Percentiles rank a stretch among this genome's conserved stretches.
Conservation (phyloP, 2,329 filamentous ascomycete genomes). For the Calonectria ilicicola region DNA sequence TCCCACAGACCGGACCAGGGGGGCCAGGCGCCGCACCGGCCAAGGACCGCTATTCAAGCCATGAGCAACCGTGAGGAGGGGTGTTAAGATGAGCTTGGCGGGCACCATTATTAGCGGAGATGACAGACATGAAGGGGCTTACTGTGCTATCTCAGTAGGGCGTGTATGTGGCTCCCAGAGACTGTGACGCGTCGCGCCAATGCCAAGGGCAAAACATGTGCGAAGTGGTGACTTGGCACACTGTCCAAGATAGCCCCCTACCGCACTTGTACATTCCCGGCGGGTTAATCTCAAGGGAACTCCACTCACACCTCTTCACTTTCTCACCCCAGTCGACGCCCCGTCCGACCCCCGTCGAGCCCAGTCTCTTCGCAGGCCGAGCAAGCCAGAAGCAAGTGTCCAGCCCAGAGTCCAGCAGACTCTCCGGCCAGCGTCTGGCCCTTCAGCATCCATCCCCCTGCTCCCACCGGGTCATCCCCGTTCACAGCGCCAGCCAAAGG, state of each 20-base stretch:
- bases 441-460: slow-evolving; percentile 36
- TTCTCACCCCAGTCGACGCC: slow-evolving; percentile 37
- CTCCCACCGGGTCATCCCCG: slow-evolving; percentile 45
- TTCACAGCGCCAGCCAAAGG: slow-evolving; percentile 47
- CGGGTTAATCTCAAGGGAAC: slow-evolving; percentile 57
- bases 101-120: slow-evolving; percentile 47
- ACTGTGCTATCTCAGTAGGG: slow-evolving; percentile 29
- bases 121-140: slow-evolving; percentile 39
- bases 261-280: slow-evolving; percentile 40
- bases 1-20: slow-evolving; percentile 27
- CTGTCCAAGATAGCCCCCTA: slow-evolving; percentile 44
- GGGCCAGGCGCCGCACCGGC: slow-evolving; percentile 42
- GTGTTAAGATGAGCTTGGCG: slow-evolving; percentile 46
- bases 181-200: slow-evolving; percentile 11
- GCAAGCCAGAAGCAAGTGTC: slow-evolving; percentile 29
- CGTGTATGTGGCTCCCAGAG: background rate
- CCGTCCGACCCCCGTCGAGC: slow-evolving; percentile 35
- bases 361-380: slow-evolving; percentile 30
- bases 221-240: fast-evolving
- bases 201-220: slow-evolving; percentile 18
- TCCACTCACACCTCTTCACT: slow-evolving; percentile 55
- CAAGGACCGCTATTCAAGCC: slow-evolving; percentile 33
- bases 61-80: slow-evolving; percentile 34
- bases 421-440: slow-evolving; percentile 31
- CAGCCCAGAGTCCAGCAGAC: slow-evolving; percentile 24